Conservation (phyloP, 495 filamentous ascomycete genomes). For the Neurospora tetrasperma region DNA sequence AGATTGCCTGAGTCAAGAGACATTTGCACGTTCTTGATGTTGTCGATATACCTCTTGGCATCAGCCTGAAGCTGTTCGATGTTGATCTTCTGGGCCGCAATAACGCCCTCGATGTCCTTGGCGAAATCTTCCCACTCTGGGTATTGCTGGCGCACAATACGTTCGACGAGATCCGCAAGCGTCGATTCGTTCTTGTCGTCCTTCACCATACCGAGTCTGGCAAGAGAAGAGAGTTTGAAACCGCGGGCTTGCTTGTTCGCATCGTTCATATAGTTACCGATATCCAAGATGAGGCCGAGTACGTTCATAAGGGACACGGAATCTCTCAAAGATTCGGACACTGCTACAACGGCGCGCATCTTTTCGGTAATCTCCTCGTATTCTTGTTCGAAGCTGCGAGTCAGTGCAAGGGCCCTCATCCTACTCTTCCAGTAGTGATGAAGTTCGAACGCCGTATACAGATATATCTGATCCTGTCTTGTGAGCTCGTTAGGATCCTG, state of each 20-base stretch:
- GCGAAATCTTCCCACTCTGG: conserved; percentile 87
- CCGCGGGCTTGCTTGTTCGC: conserved; percentile 95
- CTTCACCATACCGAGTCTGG: conserved; percentile 91
- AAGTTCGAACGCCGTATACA: conserved; percentile 86
- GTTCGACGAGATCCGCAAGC: conserved; percentile 93
- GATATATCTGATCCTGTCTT: conserved; percentile 87
- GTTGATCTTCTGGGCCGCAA: conserved; percentile 83
- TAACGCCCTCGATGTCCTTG: conserved; percentile 74
- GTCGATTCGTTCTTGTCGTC: conserved; percentile 97
- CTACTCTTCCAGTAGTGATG: conserved; percentile 98
- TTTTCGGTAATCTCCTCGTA: conserved; percentile 84
- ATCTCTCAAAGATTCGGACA: conserved; percentile 80
- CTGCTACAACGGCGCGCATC: conserved; percentile 68
- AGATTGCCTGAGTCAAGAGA: conserved; percentile 90
- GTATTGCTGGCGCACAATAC: conserved; percentile 92
- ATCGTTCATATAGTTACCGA: conserved; percentile 99
- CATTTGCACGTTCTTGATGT: conserved; percentile 83
- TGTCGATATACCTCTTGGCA: conserved; percentile 90
- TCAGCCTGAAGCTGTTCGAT: conserved; percentile 84
- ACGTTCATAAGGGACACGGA: conserved; percentile 92
- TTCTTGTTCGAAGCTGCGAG: conserved; percentile 73
- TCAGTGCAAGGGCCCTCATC: conserved; percentile 82
- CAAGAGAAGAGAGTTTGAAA: conserved; percentile 95
- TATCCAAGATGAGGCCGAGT: conserved; percentile 88
- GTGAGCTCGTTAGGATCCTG: conserved; percentile 84